A percentile compares a stretch with the other conserved stretches of the same genome.
Conservation (phyloP, 306 rosid species). For the peach (Prunus persica) region DNA sequence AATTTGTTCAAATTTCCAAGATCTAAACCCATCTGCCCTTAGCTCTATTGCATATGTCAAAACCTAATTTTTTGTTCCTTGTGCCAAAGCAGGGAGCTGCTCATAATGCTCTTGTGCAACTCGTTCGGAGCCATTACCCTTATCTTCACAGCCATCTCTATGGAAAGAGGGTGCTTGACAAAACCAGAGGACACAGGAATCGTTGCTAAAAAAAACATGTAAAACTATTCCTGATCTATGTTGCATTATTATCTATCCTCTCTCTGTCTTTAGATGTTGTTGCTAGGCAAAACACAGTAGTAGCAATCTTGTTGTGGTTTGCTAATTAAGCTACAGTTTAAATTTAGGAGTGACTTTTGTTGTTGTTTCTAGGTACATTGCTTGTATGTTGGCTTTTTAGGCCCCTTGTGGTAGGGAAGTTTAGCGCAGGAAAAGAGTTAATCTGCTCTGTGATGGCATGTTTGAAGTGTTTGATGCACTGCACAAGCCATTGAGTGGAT, state of each 20-base stretch:
- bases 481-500: background rate
- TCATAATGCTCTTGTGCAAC: constrained; percentile 8
- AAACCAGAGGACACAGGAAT: background rate
- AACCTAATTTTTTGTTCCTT: background rate
- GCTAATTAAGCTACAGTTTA: background rate
- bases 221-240: background rate
- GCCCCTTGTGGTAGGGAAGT: constrained; percentile 6
- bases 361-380: constrained; percentile 3
- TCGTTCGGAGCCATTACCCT: background rate
- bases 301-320: constrained; percentile 7
- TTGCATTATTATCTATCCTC: background rate
- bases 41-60: no score
- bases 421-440: background rate
- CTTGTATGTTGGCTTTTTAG: background rate
- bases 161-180: constrained; percentile 23
- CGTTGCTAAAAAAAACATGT: background rate
- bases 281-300: constrained; percentile 3
- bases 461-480: background rate
- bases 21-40: no score
- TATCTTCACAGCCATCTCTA: constrained; percentile 19
- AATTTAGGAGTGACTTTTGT: background rate
- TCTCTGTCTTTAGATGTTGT: constrained; percentile 2
- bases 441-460: background rate
- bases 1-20: no score
- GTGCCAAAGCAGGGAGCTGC: constrained; percentile 5